Base-by-base conservation (phyloP, 73 alveolate species). In the Breviolum minutum region DNA sequence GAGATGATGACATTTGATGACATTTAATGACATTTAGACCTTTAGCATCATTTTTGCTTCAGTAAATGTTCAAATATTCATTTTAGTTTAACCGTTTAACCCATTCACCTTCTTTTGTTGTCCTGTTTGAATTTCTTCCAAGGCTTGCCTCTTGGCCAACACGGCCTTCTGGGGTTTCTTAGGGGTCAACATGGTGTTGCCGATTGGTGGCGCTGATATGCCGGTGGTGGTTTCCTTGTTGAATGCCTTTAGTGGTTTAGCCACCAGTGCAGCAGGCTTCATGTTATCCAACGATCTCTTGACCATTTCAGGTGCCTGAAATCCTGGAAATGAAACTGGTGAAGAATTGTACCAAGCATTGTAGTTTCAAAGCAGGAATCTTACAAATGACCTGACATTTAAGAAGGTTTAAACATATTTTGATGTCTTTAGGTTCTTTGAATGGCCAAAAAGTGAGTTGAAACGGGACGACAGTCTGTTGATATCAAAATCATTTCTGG, bases 161-260 rank as follows among this genome's bases (percentile, higher is more conserved):
- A 94, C 99, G 11, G 99, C 99, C 20, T 73, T 99, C 27, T 90
- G 99, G 79, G 92, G 95, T 70, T 95, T 96, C 26, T 94, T 98
- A 62, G 99, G 99, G 63, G 99, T 96, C 80, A 99, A 99, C 87
- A 92, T 99, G 94, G 98, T 93, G 76, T 94, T 99, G 92, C 99
- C 99, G 66, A 99, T 99, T 54, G 99, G 99, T 30, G 99, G 99
- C n/a, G 99, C 99, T 14, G 99, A 99, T 97, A 99, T 99, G 99
- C 99, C 99, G 7, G 99, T 99, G 93, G 99, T 99, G 70, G 99
- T 99, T 66, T 99, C 99, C 69, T 99, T 99, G 98, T 88, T 99
- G 94, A 99, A 99, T 86, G 98, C 99, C 76, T 99, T 99, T 96
- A 99, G 99, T 69, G 99, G 99, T 17, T 97, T 99, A 99, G 99